phyloP scores from a whole-genome alignment of 306 rosid genomes.

The Rubus idaeus region DNA sequence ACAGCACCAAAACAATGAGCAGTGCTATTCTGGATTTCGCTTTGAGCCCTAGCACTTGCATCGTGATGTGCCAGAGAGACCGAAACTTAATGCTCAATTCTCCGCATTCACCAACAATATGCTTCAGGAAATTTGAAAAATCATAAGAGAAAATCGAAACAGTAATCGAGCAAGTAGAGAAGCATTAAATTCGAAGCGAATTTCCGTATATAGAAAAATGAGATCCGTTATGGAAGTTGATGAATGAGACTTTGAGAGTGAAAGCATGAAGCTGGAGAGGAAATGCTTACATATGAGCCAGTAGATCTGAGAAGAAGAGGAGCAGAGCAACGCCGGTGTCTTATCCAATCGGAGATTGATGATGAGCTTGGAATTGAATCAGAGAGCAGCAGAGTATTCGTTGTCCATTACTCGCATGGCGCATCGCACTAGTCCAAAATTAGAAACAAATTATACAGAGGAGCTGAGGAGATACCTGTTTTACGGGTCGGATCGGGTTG shows the following conservation, averaged over 20 bases:
- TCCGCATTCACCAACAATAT: conserved; percentile 17
- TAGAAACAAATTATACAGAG: not conserved
- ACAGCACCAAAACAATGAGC: conserved; percentile 44
- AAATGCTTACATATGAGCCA: conserved; percentile 9
- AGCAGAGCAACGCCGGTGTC: not conserved
- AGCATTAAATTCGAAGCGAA: not conserved
- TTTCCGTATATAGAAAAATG: not conserved
- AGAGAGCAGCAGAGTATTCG: not conserved
- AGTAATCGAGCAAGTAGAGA: not conserved
- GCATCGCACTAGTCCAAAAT: not conserved
- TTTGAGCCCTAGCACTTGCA: conserved; percentile 57
- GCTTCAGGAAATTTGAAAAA: not conserved
- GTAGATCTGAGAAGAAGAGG: conserved; percentile 3
- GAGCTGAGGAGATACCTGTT: not conserved
- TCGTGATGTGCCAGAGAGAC: not conserved
- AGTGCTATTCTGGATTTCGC: conserved; percentile 57
- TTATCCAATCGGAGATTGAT: conserved; percentile 4
- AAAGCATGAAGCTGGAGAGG: not conserved
- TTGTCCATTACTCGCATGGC: not conserved
- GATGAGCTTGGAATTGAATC: not conserved
- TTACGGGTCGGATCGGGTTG: conserved; percentile 10
- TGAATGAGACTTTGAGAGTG: not conserved
- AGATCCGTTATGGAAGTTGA: conserved; percentile 10
- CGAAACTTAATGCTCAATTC: not conserved
- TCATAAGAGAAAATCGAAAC: not conserved